Evolutionary conservation across 345 rosid genomes (phyloP).

Genomic region (Eutrema yunnanense): DNA sequence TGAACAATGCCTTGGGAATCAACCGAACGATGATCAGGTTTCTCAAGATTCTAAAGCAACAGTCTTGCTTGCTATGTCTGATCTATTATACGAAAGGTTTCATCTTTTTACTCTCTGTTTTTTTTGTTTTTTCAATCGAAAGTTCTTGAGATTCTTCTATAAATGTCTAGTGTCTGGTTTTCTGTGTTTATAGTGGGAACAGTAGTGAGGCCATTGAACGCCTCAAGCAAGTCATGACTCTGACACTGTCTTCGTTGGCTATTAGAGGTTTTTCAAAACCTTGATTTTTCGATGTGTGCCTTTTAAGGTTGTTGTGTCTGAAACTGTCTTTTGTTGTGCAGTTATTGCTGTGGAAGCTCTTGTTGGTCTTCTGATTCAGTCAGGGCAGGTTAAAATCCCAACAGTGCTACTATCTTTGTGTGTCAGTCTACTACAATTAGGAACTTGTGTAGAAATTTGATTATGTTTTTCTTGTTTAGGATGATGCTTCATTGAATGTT

Average conservation of each 20-base stretch:
- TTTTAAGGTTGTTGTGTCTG: background rate
- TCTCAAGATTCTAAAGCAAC: conserved; percentile 56
- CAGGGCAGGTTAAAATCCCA: conserved; percentile 43
- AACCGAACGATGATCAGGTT: conserved; percentile 40
- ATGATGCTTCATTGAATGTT: conserved; percentile 69
- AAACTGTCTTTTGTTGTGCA: conserved; percentile 17
- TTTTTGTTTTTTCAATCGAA: background rate
- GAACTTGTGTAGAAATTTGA: background rate
- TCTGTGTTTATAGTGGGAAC: conserved; percentile 42
- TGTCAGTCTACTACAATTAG: background rate
- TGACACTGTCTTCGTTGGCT: conserved; percentile 34
- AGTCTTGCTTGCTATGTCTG: conserved; percentile 80
- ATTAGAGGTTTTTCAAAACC: conserved; percentile 44
- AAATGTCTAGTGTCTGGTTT: background rate
- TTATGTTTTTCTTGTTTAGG: conserved; percentile 51
- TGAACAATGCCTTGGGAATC: conserved; percentile 73
- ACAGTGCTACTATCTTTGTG: background rate
- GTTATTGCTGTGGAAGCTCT: conserved; percentile 77
- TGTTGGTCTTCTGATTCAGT: conserved; percentile 59
- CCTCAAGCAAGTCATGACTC: conserved; percentile 37
- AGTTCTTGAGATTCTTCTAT: background rate
- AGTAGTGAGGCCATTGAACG: conserved; percentile 60
- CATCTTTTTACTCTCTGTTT: background rate
- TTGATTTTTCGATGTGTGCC: background rate
- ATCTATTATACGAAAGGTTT: conserved; percentile 61